Conservation (phyloP, 2,329 filamentous ascomycete genomes). For the Sclerotinia subarctica region DNA sequence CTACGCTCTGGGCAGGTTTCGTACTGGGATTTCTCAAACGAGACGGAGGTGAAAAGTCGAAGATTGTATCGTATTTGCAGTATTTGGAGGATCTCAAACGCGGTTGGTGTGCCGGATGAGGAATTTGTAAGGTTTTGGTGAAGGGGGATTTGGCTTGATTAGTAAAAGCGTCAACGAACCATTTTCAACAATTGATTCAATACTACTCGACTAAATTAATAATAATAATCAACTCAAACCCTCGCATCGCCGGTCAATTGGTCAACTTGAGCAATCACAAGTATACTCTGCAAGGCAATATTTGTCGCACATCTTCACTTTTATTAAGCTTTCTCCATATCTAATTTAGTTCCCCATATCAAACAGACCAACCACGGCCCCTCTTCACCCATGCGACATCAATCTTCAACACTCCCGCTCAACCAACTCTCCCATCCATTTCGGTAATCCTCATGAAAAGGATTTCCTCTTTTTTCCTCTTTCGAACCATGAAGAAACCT, state of each 20-base stretch:
- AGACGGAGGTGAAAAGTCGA: neutral
- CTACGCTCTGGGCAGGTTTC: slow-evolving; percentile 16
- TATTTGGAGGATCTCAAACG: neutral
- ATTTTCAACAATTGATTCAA: neutral
- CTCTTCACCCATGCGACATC: neutral
- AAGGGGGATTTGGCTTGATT: neutral
- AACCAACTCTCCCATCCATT: neutral
- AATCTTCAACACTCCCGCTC: neutral
- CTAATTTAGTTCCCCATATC: slow-evolving; percentile 10
- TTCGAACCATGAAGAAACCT: neutral
- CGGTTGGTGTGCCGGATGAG: neutral
- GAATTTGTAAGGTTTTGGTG: neutral
- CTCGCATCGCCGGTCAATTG: neutral
- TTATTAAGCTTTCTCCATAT: neutral
- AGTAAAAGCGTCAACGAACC: too few species aligned
- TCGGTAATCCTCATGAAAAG: neutral
- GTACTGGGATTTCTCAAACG: slow-evolving; percentile 14
- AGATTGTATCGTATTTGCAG: neutral
- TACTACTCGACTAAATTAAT: neutral
- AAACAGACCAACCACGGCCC: slow-evolving; percentile 6
- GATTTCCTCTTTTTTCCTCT: neutral
- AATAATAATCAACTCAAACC: neutral
- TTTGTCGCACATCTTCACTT: neutral
- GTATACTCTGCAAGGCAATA: neutral
- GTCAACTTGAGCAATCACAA: neutral